Base-by-base conservation (phyloP, 2,329 filamentous ascomycete species). In the Xylariaceae sp. region DNA sequence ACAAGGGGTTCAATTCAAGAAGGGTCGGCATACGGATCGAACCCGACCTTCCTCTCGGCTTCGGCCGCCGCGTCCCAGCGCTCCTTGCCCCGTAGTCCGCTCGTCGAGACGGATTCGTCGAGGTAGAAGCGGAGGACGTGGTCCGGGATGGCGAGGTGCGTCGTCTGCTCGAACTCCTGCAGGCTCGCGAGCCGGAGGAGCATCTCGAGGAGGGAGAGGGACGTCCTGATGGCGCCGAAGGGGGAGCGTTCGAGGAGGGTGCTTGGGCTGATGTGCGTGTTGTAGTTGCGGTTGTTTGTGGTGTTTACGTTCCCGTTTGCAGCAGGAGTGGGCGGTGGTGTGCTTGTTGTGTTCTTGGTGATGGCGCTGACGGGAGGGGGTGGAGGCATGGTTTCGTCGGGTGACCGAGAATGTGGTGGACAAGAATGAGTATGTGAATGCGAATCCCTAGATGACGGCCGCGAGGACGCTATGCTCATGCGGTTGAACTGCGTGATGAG, bases 81-180 rank as follows among this genome's bases (percentile, higher is more conserved):
- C 3, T 65, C 66, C 41, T 70, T 65, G 3, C 71, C 71, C 5
- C 59, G 56, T 14, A 74, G 46, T 0, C 73, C 70, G 4, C 71
- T 73, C 2, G 70, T 72, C 5, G 73, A 76, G 2, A 70, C 70
- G 40, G 55, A 58, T 33, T 78, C 72, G 43, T 78, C 74, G 12
- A 96, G 70, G 65, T 95, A 96, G 66, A 94, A 94, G 36, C 83
- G 88, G 28, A 95, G 70, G 2, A 95, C 78, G 52, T 95, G 86
- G 57, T 96, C 89, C 1, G 85, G 85, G 45, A 94, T 92, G 5
- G 87, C 78, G n/a, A 95, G 74, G 54, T 95, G 88, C 0, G 86
- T 88, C 28, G 79, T 76, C 68, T 96, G 89, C 58, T 94, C 85
- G 60, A 92, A 94, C 66, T 95, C 88, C 58, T 95, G 89, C 11